Percentiles rank a stretch among this genome's conserved stretches.
Conservation (phyloP, 2,329 filamentous ascomycete genomes). For the Trematosphaeria pertusa region DNA sequence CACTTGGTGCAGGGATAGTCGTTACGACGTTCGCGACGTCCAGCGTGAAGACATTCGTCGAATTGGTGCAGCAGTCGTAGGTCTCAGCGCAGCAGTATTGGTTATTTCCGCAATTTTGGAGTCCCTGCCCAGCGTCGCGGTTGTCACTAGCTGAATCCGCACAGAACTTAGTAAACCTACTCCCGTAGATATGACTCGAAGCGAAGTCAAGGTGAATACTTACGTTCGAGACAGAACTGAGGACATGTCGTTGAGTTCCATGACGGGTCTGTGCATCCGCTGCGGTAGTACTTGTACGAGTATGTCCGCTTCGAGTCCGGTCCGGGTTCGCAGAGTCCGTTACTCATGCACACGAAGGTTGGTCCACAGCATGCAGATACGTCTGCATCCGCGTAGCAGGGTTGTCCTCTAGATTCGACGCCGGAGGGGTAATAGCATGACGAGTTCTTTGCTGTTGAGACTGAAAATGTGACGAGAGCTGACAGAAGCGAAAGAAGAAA, state of each 20-base stretch:
- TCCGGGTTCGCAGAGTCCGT: conserved; percentile 27
- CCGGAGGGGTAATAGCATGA: conserved; percentile 31
- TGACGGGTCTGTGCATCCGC: conserved; percentile 26
- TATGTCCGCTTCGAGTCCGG: conserved; percentile 18
- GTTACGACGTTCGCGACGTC: conserved; percentile 17
- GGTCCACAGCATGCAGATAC: conserved; percentile 32
- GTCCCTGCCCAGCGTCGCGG: conserved; percentile 22
- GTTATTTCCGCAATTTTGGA: conserved; percentile 23
- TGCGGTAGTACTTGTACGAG: conserved; percentile 27
- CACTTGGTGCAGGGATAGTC: conserved; percentile 17
- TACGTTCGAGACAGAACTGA: conserved; percentile 23
- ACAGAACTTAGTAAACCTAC: too few relatives aligned
- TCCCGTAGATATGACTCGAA: too few relatives aligned
- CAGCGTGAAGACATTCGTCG: conserved; percentile 21
- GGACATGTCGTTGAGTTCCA: conserved; percentile 30
- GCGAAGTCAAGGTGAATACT: conserved; percentile 13
- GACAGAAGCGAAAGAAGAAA: too few relatives aligned
- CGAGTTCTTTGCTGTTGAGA: conserved; percentile 6
- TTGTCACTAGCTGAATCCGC: conserved; percentile 14
- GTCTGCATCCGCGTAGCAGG: conserved; percentile 20
- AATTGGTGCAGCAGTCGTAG: conserved; percentile 27
- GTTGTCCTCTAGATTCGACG: conserved; percentile 17
- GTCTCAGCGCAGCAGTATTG: conserved; percentile 25
- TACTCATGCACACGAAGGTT: conserved; percentile 29
- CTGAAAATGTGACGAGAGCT: too few relatives aligned